phyloP scores from a whole-genome alignment of 2,329 filamentous ascomycete genomes.

The Plenodomus lindquistii region DNA sequence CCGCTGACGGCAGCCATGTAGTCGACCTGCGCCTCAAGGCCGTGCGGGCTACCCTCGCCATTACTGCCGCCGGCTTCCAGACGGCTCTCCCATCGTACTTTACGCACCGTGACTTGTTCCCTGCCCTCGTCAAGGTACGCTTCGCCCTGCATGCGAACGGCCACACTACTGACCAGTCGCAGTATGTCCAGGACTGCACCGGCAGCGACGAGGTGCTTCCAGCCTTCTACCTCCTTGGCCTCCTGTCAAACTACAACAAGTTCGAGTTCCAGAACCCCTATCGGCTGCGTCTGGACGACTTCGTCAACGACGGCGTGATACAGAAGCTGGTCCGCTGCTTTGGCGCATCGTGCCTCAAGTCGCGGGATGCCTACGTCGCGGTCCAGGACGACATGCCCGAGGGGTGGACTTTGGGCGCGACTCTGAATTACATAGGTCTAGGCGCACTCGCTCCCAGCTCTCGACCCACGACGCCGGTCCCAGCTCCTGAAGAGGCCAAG shows the following conservation, averaged over 20 bases:
- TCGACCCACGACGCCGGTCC: conserved; percentile 61
- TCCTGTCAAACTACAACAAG: conserved; percentile 98
- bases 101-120: conserved; percentile 91
- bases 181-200: conserved; percentile 83
- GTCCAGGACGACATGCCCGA: conserved; percentile 90
- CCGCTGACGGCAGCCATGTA: conserved; percentile 47
- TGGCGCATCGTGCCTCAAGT: conserved; percentile 68
- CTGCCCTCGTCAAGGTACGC: conserved; percentile 85
- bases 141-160: background rate
- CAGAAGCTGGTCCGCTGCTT: conserved; percentile 78
- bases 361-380: conserved; percentile 77
- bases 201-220: conserved; percentile 63
- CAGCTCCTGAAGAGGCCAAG: conserved; percentile 80
- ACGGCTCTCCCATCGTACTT: conserved; percentile 94
- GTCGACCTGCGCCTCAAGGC: conserved; percentile 78
- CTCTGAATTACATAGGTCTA: conserved; percentile 82
- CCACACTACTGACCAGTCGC: conserved; percentile 13
- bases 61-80: conserved; percentile 92
- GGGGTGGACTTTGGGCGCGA: conserved; percentile 81
- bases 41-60: conserved; percentile 77
- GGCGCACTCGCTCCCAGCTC: conserved; percentile 72
- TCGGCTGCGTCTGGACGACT: conserved; percentile 86
- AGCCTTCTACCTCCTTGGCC: conserved; percentile 80
- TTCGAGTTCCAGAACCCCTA: conserved; percentile 99
- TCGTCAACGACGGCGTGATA: conserved; percentile 89